Evolutionary conservation across 2,329 filamentous ascomycete species (phyloP).

Genomic region (Chaetoscypha palmicola): DNA sequence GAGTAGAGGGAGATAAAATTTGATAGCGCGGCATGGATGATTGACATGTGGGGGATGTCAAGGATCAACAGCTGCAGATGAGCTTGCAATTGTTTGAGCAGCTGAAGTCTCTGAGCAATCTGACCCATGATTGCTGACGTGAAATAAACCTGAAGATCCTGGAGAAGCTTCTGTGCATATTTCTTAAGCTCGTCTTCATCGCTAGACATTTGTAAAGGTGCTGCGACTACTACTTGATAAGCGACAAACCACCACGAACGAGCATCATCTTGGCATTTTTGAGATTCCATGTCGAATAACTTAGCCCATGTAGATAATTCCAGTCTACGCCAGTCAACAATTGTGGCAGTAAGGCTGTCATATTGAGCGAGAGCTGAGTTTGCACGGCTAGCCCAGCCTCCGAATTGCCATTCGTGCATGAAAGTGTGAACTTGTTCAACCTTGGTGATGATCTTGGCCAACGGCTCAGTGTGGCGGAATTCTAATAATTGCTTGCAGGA

Average conservation of each 20-base stretch:
- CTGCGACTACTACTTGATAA: conserved; percentile 80
- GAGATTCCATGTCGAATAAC: conserved; percentile 75
- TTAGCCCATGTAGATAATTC: conserved; percentile 90
- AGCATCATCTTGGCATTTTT: conserved; percentile 69
- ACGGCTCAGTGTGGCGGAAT: conserved; percentile 70
- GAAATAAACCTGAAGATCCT: conserved; percentile 74
- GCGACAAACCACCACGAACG: conserved; percentile 95
- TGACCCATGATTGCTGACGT: conserved; percentile 74
- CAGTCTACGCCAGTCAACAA: conserved; percentile 83
- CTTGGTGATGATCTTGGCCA: conserved; percentile 79
- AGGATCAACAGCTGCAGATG: conserved; percentile 57
- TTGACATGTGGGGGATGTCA: conserved; percentile 50
- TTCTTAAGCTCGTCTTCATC: conserved; percentile 50
- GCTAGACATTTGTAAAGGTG: conserved; percentile 59
- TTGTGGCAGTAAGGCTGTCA: conserved; percentile 69
- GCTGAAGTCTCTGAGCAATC: conserved; percentile 61
- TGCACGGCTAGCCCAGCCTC: conserved; percentile 74
- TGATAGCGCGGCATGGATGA: conserved; percentile 57
- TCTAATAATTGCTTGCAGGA: conserved; percentile 70
- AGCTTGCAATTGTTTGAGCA: conserved; percentile 58
- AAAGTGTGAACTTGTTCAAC: conserved; percentile 80
- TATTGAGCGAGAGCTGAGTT: conserved; percentile 66
- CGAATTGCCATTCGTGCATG: conserved; percentile 88
- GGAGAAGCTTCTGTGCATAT: conserved; percentile 64
- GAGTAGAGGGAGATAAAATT: conserved; percentile 74